A percentile compares a stretch with the other conserved stretches of the same genome.
phyloP scores from a whole-genome alignment of 169 alveolate genomes.

The Eimeria maxima region DNA sequence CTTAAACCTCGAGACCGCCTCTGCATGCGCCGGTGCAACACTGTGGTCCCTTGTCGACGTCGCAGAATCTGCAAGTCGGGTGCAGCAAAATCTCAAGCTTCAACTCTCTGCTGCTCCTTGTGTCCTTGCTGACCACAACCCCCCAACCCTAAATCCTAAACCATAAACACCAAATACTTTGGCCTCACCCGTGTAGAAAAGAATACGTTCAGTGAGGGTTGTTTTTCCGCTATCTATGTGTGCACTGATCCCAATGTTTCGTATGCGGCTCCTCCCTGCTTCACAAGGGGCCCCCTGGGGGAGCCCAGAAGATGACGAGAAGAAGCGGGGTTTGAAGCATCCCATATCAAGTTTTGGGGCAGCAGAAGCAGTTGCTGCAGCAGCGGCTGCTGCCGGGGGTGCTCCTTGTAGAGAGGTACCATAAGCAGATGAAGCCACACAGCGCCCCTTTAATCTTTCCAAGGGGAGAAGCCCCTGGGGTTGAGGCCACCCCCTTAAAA shows the following conservation, averaged over 20 bases:
- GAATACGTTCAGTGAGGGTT: conserved; percentile 97
- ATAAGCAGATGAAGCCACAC: neutral
- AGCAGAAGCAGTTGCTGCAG: neutral
- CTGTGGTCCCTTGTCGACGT: neutral
- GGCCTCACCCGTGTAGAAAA: conserved; percentile 90
- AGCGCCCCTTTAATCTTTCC: neutral
- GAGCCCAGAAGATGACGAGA: conserved; percentile 1
- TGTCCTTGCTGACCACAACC: neutral
- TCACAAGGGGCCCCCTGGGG: neutral
- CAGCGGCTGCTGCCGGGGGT: neutral
- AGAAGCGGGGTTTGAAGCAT: neutral
- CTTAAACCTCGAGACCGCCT: neutral
- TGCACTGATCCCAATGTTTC: conserved; percentile 98
- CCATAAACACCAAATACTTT: too few species aligned
- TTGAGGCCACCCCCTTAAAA: neutral
- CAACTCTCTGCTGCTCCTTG: neutral
- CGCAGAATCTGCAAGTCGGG: neutral
- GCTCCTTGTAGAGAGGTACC: neutral
- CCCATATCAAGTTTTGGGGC: neutral
- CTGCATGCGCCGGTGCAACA: neutral
- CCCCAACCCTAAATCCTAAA: neutral
- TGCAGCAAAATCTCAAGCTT: neutral
- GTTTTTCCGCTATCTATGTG: conserved; percentile 99
- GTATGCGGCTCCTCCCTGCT: conserved; percentile 26
- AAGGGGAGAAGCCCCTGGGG: neutral